Base-by-base conservation (phyloP, 2,329 filamentous ascomycete species). In the Alternaria sp. region DNA sequence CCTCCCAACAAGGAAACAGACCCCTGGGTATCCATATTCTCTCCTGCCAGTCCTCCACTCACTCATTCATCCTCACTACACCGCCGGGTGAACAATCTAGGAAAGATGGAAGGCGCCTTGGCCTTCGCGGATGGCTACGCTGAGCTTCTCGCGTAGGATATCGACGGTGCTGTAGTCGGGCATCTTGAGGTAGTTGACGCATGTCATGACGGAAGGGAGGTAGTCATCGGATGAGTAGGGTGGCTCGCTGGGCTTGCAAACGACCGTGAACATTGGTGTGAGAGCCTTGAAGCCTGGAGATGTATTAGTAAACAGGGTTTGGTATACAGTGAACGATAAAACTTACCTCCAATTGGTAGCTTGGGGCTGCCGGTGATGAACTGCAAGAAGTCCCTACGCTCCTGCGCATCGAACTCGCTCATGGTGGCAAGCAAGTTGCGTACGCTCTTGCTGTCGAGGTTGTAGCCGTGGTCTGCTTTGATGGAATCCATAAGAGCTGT, bases 191-290 rank as follows among this genome's bases (percentile, higher is more conserved):
- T 99, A 99, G 81, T 99, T 99, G 81, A 97, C 96, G 79, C 96
- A 99, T 11, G 96, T 99, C 96, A 99, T 99, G 79, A 99, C 96
- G 78, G 94, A 98, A 12, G 96, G 96, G n/a, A 99, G 87, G 75
- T 98, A 99, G 82, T 99, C 96, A 76, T 99, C 96, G 5, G 95
- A 95, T 4, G 90, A 91, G 79, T 94, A 96, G 2, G 96, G 96
- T 15, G 93, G 89, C 77, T 99, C 96, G 80, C 93, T 97, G n/a
- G 95, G 95, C 81, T 97, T 97, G 86, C 96, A 98, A 46, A 99
- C 96, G 66, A 99, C 96, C 4, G 96, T 99, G 79, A 99, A 98
- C 90, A 98, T 97, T 20, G 96, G 96, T 3, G 94, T 98, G 66
- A 99, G 88, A 79, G 90, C 92, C 84, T 96, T 97, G 87, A 99